phyloP scores from a whole-genome alignment of 306 rosid species.

The Abrus precatorius region DNA sequence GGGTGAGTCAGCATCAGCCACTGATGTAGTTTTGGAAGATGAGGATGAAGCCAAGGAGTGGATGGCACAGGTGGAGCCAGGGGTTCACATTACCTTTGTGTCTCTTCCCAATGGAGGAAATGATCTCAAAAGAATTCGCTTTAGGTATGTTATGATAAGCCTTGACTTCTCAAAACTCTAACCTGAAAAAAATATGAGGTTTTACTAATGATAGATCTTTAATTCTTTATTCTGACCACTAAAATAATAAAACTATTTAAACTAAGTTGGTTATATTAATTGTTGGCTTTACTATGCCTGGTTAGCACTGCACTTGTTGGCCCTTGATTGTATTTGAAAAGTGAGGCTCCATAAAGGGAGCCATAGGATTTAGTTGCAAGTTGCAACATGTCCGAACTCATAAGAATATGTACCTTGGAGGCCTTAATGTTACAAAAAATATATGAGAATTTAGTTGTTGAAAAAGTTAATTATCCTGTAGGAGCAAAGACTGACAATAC shows the following conservation, averaged over 20 bases:
- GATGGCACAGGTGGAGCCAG: slow-evolving; percentile 99
- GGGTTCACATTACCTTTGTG: slow-evolving; percentile 81
- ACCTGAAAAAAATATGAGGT: neutral
- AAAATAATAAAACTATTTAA: neutral
- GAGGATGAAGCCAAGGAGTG: slow-evolving; percentile 79
- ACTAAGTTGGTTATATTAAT: neutral
- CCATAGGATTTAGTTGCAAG: neutral
- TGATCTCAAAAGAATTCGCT: slow-evolving; percentile 88
- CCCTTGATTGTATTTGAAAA: neutral
- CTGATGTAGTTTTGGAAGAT: slow-evolving; percentile 74
- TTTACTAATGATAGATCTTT: slow-evolving; percentile 11
- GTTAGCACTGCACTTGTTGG: neutral
- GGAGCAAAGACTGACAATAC: slow-evolving; percentile 48
- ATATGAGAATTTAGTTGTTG: slow-evolving; percentile 36
- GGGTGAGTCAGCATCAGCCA: slow-evolving; percentile 54
- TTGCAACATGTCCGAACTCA: neutral
- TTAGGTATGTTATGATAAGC: slow-evolving; percentile 62
- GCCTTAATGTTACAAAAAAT: slow-evolving; percentile 28
- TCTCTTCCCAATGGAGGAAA: slow-evolving; percentile 94
- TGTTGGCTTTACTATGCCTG: neutral
- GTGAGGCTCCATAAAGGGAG: neutral
- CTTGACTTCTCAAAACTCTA: slow-evolving; percentile 8
- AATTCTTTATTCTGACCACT: neutral
- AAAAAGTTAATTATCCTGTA: slow-evolving; percentile 33
- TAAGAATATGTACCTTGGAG: neutral